phyloP scores from a whole-genome alignment of 352 stramenopile genomes.

The Thalassiosira allenii region DNA sequence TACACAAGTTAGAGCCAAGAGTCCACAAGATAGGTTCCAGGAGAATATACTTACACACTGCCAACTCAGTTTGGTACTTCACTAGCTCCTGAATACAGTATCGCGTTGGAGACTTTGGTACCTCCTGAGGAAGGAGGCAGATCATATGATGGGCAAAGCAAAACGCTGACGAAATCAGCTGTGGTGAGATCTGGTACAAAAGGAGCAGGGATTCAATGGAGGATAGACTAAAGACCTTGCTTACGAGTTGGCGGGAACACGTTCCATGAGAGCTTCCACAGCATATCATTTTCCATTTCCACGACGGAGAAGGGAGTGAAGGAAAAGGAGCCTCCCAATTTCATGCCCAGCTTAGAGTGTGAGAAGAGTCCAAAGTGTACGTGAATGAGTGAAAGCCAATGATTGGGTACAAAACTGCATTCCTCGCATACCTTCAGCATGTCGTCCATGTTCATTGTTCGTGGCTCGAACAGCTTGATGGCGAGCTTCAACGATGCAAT shows the following conservation, averaged over 20 bases:
- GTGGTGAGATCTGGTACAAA: too few species aligned
- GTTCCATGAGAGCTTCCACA: conserved; percentile 52
- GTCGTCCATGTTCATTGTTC: conserved; percentile 58
- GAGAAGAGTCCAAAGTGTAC: too few species aligned
- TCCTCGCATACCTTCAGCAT: too few species aligned
- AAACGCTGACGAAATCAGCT: too few species aligned
- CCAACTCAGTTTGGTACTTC: conserved; percentile 59
- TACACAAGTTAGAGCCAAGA: too few species aligned
- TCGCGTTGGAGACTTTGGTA: conserved; percentile 13
- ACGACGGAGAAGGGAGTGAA: conserved; percentile 21
- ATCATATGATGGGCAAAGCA: conserved; percentile 57
- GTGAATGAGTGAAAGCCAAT: too few species aligned
- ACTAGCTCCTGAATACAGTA: conserved; percentile 59
- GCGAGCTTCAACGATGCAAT: too few species aligned
- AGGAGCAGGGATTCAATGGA: too few species aligned
- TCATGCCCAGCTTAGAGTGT: conserved; percentile 47
- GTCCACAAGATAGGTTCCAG: not conserved
- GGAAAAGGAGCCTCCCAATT: conserved; percentile 7
- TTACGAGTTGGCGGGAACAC: conserved; percentile 39
- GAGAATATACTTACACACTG: conserved; percentile 33
- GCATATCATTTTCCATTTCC: conserved; percentile 53
- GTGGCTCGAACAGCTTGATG: conserved; percentile 54
- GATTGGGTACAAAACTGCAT: too few species aligned
- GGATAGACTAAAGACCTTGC: too few species aligned
- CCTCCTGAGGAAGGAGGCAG: conserved; percentile 49